These are phyloP conservation scores for Malassezia vespertilionis DNA, from an alignment of 1,284 basidiomycete species.

Conservation along the genomic window DNA sequence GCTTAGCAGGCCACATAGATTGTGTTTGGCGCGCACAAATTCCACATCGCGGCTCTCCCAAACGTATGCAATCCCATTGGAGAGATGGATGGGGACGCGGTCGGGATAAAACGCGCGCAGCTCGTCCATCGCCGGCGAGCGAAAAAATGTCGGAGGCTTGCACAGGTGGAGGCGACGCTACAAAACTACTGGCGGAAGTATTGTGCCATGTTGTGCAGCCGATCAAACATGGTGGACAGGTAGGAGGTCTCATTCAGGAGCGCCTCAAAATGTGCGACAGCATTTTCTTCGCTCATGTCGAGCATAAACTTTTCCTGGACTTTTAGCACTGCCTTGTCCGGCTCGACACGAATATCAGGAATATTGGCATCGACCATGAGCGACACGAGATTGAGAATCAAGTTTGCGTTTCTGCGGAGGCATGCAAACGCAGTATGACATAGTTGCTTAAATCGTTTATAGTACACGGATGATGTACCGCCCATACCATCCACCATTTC, in stretches of 20 bases:
- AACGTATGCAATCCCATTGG: slow-evolving; percentile 10
- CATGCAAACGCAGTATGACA: slow-evolving; percentile 94
- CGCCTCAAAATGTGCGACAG: slow-evolving; percentile 89
- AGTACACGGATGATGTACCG: slow-evolving; percentile 61
- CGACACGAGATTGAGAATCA: slow-evolving; percentile 88
- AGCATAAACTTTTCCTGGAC: slow-evolving; percentile 94
- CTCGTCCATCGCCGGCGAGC: slow-evolving; percentile 1
- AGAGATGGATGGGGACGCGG: slow-evolving; percentile 12
- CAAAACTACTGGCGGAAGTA: slow-evolving; percentile 31
- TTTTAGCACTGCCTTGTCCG: slow-evolving; percentile 56
- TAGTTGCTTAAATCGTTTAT: slow-evolving; percentile 85
- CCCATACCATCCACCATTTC: slow-evolving; percentile 99
- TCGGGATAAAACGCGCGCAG: slow-evolving; percentile 12
- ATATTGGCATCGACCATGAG: slow-evolving; percentile 98
- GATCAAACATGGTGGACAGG: slow-evolving; percentile 68
- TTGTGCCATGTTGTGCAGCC: slow-evolving; percentile 45
- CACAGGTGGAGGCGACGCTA: not conserved
- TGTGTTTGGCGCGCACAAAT: slow-evolving; percentile 9
- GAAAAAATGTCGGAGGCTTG: not conserved
- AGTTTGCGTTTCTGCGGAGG: slow-evolving; percentile 82
- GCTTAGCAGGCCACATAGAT: slow-evolving; percentile 50
- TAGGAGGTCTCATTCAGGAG: slow-evolving; percentile 89
- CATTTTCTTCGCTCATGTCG: slow-evolving; percentile 59
- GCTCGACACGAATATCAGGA: slow-evolving; percentile 78
- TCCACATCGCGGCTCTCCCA: slow-evolving; percentile 13